These are phyloP conservation scores for Xylaria bambusicola DNA, from an alignment of 495 filamentous ascomycete species.

Conservation along the genomic window DNA sequence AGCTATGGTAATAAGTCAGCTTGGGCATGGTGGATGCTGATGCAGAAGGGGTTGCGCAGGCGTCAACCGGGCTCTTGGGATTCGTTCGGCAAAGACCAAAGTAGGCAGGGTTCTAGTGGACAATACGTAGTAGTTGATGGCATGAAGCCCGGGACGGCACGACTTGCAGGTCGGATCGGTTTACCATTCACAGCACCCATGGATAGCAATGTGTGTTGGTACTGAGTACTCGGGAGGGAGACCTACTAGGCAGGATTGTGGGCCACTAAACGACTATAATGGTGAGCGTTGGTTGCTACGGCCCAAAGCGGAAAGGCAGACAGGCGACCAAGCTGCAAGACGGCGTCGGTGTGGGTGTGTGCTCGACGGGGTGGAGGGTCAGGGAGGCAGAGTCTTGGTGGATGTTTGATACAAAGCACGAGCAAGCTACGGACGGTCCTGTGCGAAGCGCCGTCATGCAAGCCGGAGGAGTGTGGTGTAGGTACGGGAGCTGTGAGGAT, in stretches of 20 bases:
- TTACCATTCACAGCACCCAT: conserved; percentile 20
- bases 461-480: conserved; percentile 8
- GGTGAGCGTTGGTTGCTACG: conserved; percentile 17
- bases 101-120: conserved; percentile 29
- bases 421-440: conserved; percentile 6
- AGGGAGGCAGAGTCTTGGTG: conserved; percentile 6
- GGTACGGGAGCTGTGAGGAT: background rate
- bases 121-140: conserved; percentile 23
- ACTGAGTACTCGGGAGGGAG: no score
- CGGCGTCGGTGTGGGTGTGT: conserved; percentile 19
- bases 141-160: conserved; percentile 34
- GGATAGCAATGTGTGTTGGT: conserved; percentile 17
- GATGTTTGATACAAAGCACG: background rate
- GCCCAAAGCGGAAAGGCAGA: conserved; percentile 19
- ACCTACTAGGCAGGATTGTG: conserved; percentile 17
- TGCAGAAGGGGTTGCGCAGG: conserved; percentile 28
- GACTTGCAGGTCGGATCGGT: conserved; percentile 29
- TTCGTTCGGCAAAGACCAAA: conserved; percentile 37
- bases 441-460: conserved; percentile 7
- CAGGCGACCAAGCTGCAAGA: conserved; percentile 14
- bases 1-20: conserved; percentile 33
- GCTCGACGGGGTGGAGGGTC: conserved; percentile 10
- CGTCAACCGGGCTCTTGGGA: conserved; percentile 36
- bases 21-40: conserved; percentile 18
- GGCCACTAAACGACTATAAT: conserved; percentile 19